Base-by-base conservation (phyloP, 176 grass and related monocot genomes). In the Oryza meyeriana region DNA sequence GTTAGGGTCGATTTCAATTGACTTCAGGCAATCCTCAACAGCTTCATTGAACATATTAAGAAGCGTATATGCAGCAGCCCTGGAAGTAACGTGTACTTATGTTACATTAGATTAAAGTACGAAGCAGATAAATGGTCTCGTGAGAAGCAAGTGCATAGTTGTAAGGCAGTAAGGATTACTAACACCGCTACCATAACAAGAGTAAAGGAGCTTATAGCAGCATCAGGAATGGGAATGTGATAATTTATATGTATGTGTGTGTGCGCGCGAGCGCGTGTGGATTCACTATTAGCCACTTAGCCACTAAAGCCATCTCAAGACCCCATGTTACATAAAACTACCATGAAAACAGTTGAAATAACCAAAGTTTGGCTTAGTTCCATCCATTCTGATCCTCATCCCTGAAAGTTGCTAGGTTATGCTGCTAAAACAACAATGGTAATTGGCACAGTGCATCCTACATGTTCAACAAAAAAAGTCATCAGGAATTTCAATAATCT, bases 21-120 rank as follows among this genome's bases (percentile, higher is more conserved):
- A 89, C 84, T 86, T 97, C 79, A 90, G 45, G 63, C 92, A 94
- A 62, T 94, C 86, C 63, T 71, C 77, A 84, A 94, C 77, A 38
- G 92, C 92, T 81, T 91, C 83, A 75, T 71, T 84, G 81, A 83
- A 88, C 87, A 87, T 89, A 62, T 89, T 72, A 87, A 88, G 63
- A 72, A 85, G 58, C 22, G 84, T 91, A 72, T 90, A 94, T 48
- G 94, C 89, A 87, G 94, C 94, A 87, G 91, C 94, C 88, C 94
- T 97, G 87, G 13, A 85, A 93, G 74, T 82, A 77, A 12, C 6
- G 70, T 66, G 67, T 65, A 78, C 17, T 86, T 74, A 66, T 79
- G 74, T 85, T 66, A 81, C 22, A 71, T 85, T 72, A 71, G 26
- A 71, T 57, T 26, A 77, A 81, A 72, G 25, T n/a, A 55, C n/a